Evolutionary conservation across 371 early-diverging fungal genomes (phyloP).

Genomic region (Zychaea mexicana): DNA sequence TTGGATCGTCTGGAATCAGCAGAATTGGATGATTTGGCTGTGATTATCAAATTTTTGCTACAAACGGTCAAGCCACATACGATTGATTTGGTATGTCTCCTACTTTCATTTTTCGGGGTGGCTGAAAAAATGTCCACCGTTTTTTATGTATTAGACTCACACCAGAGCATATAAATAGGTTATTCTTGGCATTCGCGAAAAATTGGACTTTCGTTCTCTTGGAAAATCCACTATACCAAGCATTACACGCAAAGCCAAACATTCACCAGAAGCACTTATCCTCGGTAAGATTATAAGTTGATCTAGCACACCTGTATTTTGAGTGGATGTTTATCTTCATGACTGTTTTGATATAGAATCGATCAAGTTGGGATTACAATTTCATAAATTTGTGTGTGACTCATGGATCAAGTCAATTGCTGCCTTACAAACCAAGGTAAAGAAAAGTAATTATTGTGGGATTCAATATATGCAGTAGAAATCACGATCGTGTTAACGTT

Average conservation of each 20-base stretch:
- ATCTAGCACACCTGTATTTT: no score
- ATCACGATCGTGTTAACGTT: not conserved
- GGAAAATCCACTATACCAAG: conserved; percentile 31
- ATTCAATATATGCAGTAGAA: not conserved
- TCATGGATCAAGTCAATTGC: conserved; percentile 70
- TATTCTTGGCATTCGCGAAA: conserved; percentile 53
- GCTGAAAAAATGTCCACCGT: not conserved
- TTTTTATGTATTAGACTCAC: not conserved
- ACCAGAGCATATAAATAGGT: conserved; percentile 33
- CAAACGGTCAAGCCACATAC: conserved; percentile 61
- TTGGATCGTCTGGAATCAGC: conserved; percentile 68
- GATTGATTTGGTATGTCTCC: conserved; percentile 26
- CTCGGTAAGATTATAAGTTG: conserved; percentile 33
- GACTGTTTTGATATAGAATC: no score
- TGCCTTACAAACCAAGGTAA: conserved; percentile 31
- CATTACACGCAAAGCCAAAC: conserved; percentile 3
- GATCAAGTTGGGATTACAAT: conserved; percentile 66
- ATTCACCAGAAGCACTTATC: conserved; percentile 60
- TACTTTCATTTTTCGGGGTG: no score
- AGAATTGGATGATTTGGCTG: conserved; percentile 69
- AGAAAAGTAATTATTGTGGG: not conserved
- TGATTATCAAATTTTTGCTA: conserved; percentile 72
- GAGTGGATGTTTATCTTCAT: no score
- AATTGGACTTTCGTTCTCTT: conserved; percentile 59
- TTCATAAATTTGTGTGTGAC: conserved; percentile 72